Base-by-base conservation (phyloP, 2,329 filamentous ascomycete species). In the Periconia macrospinosa region DNA sequence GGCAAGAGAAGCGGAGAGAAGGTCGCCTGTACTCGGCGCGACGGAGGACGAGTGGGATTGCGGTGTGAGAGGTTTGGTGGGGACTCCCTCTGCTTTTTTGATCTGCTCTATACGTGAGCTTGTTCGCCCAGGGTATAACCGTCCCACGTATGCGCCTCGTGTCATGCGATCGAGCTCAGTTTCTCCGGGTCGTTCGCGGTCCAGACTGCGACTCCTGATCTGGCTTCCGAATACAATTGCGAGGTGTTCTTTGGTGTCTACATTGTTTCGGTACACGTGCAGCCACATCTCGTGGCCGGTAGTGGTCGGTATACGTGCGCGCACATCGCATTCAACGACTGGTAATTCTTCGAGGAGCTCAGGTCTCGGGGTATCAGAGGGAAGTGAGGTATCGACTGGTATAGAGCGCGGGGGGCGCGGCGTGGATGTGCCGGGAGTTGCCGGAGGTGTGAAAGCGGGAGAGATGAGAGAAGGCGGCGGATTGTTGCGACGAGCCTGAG, bases 231-330 rank as follows among this genome's bases (percentile, higher is more conserved):
- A 99, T 0, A 99, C 94, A 68, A 99, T 97, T 17, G 94, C 94
- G 48, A 99, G 78, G 72, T 99, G 94, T 70, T 99, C 94, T 75
- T 99, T 99, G 60, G 88, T 90, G 74, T 99, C 94, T 7, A 91
- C 86, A 65, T 90, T 90, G 75, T 99, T 99, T 58, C 87, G 87
- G 77, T 99, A 99, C 0, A 97, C 80, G 70, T 99, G 93, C 48
- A 99, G 77, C 75, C 95, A 99, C 92, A 99, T 97, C 75, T 99
- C 92, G 11, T 92, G 90, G 3, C 93, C 93, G 0, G 84, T 86
- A 2, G 91, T 93, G 1, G 93, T 97, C 0, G 94, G 94, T 65
- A 99, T 99, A 50, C 94, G 88, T 17, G 94, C 94, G 61, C 94
- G 89, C 46, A 97, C 94, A 60, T 95, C 86, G 77, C 94, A 99